Evolutionary conservation across 257 asterid genomes (phyloP), one percentile per base, ranked within the genome.

Genomic region (Leptodermis oblonga): DNA sequence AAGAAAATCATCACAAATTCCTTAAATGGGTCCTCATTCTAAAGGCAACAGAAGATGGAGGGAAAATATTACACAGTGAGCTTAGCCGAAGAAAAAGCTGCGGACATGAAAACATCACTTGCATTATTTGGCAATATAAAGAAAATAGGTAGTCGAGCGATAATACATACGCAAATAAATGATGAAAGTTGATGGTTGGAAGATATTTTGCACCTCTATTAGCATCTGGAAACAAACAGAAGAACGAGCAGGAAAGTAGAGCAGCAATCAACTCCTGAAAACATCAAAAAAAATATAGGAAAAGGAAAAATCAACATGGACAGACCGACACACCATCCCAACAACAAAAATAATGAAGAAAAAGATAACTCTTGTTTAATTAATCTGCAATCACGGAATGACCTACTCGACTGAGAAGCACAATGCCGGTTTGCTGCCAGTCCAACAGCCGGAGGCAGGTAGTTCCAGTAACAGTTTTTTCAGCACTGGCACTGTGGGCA

Each of bases 231-330:
- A 85, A 92, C 84, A 92, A 80, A 83, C 94, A 87, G 82, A 92
- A 92, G 72, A 90, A 86, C 68, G 97, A 73, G 83, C 98, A 90
- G 42, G 73, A 86, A 73, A 92, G 90, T 74, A 90, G 88, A 71
- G 97, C 93, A 59, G 91, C 97, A 63, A 87, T 77, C 87, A 90
- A 80, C 75, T 90, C 98, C 98, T 92, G 95, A 74, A 82, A 77
- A 62, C 11, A 70, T 43, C 4, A 34, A 17, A 18, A 51, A 54
- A 62, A 72, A 1, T 28, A 41, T 53, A 58, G 62, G 45, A 62
- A 55, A 39, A n/a, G 0, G n/a, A 0, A 20, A 6, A 4, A 34
- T 1, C 25, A 3, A n/a, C 41, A 11, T 9, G 13, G 18, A 15
- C 20, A 62, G 36, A 65, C n/a, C n/a, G n/a, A n/a, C n/a, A n/a